phyloP scores from a whole-genome alignment of 129 eudicot genomes.

The Dittrichia graveolens region DNA sequence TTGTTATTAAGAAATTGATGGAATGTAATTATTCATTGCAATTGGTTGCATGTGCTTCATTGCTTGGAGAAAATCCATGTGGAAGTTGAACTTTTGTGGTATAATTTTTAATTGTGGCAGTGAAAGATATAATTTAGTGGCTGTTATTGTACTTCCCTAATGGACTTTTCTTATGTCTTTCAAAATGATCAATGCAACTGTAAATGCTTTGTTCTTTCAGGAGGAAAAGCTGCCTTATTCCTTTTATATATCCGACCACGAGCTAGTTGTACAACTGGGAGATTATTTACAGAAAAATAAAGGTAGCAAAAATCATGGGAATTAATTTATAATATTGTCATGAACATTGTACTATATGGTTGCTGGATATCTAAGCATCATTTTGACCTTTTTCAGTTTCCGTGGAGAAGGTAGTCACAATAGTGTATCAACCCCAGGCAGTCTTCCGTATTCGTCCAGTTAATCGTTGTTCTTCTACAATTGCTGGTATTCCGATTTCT shows the following conservation, averaged over 20 bases:
- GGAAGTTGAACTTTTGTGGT: not conserved
- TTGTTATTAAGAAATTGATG: constrained; percentile 6
- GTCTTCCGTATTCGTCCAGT: constrained; percentile 97
- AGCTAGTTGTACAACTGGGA: constrained; percentile 76
- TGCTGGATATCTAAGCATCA: not conserved
- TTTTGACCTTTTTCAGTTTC: constrained; percentile 60
- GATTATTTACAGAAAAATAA: constrained; percentile 76
- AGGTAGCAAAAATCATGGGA: constrained; percentile 32
- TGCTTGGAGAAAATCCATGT: not conserved
- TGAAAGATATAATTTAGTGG: not conserved
- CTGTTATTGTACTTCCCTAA: not conserved
- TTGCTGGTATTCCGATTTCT: constrained; percentile 58
- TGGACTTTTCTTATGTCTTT: not conserved
- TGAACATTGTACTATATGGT: not conserved
- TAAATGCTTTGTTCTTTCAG: constrained; percentile 43
- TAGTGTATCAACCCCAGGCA: constrained; percentile 96
- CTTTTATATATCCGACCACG: constrained; percentile 89
- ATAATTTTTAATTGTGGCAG: not conserved
- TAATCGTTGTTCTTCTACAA: constrained; percentile 94
- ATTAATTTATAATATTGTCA: not conserved
- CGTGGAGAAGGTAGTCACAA: constrained; percentile 91
- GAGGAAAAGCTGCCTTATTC: constrained; percentile 93
- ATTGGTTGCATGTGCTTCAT: not conserved
- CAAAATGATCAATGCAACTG: constrained; percentile 11
- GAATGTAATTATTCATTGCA: not conserved